Evolutionary conservation across 139 green algal species (phyloP).

Genomic region (Closterium sp.): DNA sequence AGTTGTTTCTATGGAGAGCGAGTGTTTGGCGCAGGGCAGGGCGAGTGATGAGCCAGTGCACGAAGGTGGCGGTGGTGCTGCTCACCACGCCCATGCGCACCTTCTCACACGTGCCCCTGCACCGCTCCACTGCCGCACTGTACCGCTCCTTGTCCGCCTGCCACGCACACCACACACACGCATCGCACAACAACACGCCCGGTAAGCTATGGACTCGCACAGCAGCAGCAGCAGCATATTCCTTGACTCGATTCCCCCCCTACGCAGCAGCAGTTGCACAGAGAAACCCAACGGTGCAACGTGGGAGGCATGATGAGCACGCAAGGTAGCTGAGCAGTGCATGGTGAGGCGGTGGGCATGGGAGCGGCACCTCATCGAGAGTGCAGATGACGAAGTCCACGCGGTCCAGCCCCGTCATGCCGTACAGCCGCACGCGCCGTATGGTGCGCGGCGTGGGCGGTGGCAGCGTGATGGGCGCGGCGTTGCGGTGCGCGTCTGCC

Average conservation of each 20-base stretch:
- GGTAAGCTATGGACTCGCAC: too few relatives aligned
- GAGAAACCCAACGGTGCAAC: too few relatives aligned
- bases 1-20: neutral
- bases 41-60: neutral
- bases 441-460: neutral
- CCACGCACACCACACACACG: neutral
- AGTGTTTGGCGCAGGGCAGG: neutral
- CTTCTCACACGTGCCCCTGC: neutral
- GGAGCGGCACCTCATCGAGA: slow-evolving; percentile 23
- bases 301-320: too few relatives aligned
- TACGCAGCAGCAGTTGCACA: too few relatives aligned
- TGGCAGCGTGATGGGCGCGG: slow-evolving; percentile 9
- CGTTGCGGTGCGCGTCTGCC: neutral
- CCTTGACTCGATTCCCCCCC: neutral
- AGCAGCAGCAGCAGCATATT: too few relatives aligned
- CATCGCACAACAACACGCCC: neutral
- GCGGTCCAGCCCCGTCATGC: neutral
- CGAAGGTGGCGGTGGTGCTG: neutral
- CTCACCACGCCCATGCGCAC: neutral
- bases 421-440: slow-evolving; percentile 30
- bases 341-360: too few relatives aligned
- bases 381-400: slow-evolving; percentile 42
- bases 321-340: too few relatives aligned
- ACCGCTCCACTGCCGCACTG: neutral
- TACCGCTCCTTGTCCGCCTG: neutral